Evolutionary conservation across 139 green algal genomes (phyloP), one percentile per base, ranked within the genome.

Genomic region (Haematococcus sp.): DNA sequence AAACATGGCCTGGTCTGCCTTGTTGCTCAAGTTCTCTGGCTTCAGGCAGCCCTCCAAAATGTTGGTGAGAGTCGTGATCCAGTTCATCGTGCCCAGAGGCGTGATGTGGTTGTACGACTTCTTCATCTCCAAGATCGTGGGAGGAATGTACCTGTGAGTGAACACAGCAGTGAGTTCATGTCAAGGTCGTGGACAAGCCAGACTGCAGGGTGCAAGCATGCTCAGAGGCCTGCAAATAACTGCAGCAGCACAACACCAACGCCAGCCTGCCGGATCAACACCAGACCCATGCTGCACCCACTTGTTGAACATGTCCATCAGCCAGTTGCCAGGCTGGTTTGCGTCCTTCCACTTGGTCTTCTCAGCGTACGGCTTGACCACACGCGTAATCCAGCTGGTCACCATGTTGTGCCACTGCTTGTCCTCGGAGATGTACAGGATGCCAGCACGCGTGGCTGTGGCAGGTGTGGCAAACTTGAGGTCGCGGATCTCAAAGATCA

Each of bases 331-430:
- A 1, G 87, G 88, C 73, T 88, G 32, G n/a, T 79, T 74, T 0
- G 84, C 51, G 82, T 97, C 88, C 75, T 93, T 92, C 86, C 87
- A 95, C 78, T 94, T 96, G 66, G 90, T 88, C 68, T 86, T 86
- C 76, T 92, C 83, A 1, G 88, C 88, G 67, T 94, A 96, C 2
- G 87, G 71, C 64, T 79, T 81, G 46, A 87, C 79, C 5, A 91
- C 87, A 19, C 81, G 78, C 5, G 28, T 20, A 40, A 40, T 67
- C 27, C 25, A 67, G 27, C 16, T 67, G 59, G 7, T 67, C 35
- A 90, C 84, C 89, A 94, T 94, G 84, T 92, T 93, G 79, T 89
- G 77, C 91, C 91, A 96, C 87, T 96, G 91, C 68, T 83, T 73
- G 52, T 71, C 79, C 85, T 96, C 91, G 15, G 79, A 90, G 61